Evolutionary conservation across 345 rosid genomes (phyloP).

Genomic region (Chamaenerion angustifolium): DNA sequence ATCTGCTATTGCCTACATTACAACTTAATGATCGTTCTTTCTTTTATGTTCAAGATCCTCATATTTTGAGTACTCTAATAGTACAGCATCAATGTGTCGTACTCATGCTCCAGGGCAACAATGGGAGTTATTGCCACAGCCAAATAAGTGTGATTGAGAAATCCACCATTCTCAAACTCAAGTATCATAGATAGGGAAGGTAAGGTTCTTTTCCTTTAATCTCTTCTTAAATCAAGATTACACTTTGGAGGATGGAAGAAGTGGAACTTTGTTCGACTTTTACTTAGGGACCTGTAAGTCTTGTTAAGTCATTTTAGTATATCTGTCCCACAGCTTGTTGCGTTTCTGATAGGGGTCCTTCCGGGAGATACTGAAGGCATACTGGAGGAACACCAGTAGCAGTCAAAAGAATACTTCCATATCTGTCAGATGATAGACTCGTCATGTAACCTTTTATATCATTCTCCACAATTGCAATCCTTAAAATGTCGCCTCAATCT

Average conservation of each 20-base stretch:
- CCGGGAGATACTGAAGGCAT: conserved; percentile 89
- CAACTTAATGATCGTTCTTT: too few relatives aligned
- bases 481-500: background rate
- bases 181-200: conserved; percentile 67
- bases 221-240: too few relatives aligned
- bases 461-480: too few relatives aligned
- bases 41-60: too few relatives aligned
- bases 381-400: conserved; percentile 26
- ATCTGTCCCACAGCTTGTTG: too few relatives aligned
- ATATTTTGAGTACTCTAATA: too few relatives aligned
- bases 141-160: conserved; percentile 97
- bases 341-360: conserved; percentile 60
- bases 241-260: too few relatives aligned
- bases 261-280: background rate
- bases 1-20: too few relatives aligned
- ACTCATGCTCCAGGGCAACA: conserved; percentile 70
- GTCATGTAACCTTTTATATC: conserved; percentile 55
- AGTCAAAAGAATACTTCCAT: conserved; percentile 87
- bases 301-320: too few relatives aligned
- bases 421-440: conserved; percentile 94
- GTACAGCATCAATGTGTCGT: background rate
- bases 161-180: conserved; percentile 65
- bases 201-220: conserved; percentile 11
- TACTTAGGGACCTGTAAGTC: background rate
- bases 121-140: conserved; percentile 83